These are phyloP conservation scores for Kwoniella bestiolae DNA, from an alignment of 768 basidiomycete genomes.

Conservation along the genomic window DNA sequence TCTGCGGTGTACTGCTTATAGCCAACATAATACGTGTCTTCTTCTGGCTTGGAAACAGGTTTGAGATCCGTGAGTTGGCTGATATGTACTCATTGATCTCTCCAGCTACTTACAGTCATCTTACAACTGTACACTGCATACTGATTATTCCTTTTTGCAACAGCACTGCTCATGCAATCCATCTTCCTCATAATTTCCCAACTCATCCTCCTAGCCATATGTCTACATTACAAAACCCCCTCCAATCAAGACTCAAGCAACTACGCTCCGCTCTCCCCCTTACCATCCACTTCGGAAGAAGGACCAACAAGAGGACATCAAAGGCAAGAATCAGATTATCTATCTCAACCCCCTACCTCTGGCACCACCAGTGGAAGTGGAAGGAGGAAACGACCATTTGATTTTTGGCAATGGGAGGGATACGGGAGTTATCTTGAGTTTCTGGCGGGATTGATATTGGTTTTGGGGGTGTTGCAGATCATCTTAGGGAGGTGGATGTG, in stretches of 20 bases:
- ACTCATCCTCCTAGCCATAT: slow-evolving; percentile 54
- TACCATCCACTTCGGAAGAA: slow-evolving; percentile 18
- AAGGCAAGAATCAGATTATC: slow-evolving; percentile 23
- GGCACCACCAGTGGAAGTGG: neutral
- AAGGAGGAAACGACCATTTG: slow-evolving; percentile 38
- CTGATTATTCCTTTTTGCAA: neutral
- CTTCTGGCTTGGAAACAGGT: slow-evolving; percentile 57
- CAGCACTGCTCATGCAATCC: slow-evolving; percentile 56
- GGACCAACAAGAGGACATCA: slow-evolving; percentile 5
- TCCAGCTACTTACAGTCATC: neutral
- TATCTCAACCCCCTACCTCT: slow-evolving; percentile 11
- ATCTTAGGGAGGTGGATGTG: slow-evolving; percentile 52
- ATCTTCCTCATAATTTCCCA: slow-evolving; percentile 57
- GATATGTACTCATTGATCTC: neutral
- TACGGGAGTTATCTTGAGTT: slow-evolving; percentile 55
- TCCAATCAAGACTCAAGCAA: slow-evolving; percentile 3
- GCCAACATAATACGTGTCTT: slow-evolving; percentile 57
- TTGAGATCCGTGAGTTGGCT: slow-evolving; percentile 50
- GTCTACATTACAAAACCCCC: slow-evolving; percentile 52
- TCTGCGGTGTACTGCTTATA: slow-evolving; percentile 54
- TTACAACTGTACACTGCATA: neutral
- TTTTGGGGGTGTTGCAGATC: slow-evolving; percentile 47
- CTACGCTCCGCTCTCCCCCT: slow-evolving; percentile 45
- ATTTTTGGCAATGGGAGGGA: slow-evolving; percentile 56
- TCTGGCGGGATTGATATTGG: slow-evolving; percentile 53